Evolutionary conservation across 2,329 filamentous ascomycete genomes (phyloP).

Genomic region (Alternaria angustiovoidea): DNA sequence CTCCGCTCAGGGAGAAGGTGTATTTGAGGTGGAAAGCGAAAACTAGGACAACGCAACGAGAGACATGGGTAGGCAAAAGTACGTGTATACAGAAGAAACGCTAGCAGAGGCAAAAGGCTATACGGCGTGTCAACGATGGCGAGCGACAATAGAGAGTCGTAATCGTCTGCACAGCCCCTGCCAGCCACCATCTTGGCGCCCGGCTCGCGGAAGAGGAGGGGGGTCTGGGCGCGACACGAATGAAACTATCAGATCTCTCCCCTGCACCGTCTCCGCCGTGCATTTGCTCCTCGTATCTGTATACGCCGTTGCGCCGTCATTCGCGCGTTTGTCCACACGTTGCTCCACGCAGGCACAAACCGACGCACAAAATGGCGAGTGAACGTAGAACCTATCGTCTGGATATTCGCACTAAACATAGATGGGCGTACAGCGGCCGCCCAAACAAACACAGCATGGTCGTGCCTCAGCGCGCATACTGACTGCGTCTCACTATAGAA

Average conservation of each 20-base stretch:
- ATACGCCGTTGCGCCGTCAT: conserved; percentile 1
- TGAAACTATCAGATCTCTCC: conserved; percentile 24
- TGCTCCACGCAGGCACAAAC: background rate
- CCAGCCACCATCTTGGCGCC: conserved; percentile 24
- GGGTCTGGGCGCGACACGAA: conserved; percentile 31
- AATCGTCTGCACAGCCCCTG: conserved; percentile 33
- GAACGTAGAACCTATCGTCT: background rate
- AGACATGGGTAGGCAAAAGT: conserved; percentile 38
- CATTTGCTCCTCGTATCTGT: background rate
- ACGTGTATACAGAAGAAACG: conserved; percentile 14
- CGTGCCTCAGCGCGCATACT: conserved; percentile 15
- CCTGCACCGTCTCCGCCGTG: background rate
- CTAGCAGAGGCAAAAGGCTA: conserved; percentile 17
- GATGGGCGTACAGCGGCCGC: conserved; percentile 1
- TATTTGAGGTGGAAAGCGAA: background rate
- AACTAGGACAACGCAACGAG: conserved; percentile 34
- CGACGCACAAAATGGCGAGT: background rate
- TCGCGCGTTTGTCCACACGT: background rate
- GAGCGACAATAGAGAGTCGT: conserved; percentile 28
- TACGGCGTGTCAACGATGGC: conserved; percentile 21
- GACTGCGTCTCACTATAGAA: conserved; percentile 15
- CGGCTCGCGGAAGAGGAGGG: conserved; percentile 19
- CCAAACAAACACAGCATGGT: conserved; percentile 5
- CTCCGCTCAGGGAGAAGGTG: conserved; percentile 28
- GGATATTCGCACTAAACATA: conserved; percentile 12